A percentile compares a stretch with the other conserved stretches of the same genome.
Conservation (phyloP, 306 rosid genomes). For the Luffa acutangula region DNA sequence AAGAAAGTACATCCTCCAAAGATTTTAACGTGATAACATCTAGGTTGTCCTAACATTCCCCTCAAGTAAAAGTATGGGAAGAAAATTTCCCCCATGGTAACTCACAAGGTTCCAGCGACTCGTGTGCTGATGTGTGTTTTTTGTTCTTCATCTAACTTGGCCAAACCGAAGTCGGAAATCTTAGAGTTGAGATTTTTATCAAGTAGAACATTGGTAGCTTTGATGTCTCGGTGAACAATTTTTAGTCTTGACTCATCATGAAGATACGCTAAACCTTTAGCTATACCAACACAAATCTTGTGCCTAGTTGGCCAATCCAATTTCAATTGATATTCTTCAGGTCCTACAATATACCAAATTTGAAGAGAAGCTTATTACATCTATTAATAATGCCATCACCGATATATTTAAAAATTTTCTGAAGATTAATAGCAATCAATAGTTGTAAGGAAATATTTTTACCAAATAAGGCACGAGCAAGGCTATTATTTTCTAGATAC, state of each 20-base stretch:
- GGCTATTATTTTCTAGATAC: constrained; percentile 48
- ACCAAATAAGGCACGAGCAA: constrained; percentile 44
- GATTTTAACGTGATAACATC: background rate
- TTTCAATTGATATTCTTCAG: background rate
- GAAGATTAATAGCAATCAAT: background rate
- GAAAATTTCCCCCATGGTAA: background rate
- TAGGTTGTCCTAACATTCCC: background rate
- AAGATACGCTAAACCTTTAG: constrained; percentile 1
- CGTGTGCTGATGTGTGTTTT: constrained; percentile 1
- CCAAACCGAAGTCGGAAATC: background rate
- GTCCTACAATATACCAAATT: background rate
- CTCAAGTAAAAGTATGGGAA: background rate
- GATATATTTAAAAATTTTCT: background rate
- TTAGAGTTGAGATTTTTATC: background rate
- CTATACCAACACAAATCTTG: constrained; percentile 1
- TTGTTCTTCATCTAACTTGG: background rate
- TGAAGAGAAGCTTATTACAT: background rate
- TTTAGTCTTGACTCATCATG: constrained; percentile 1
- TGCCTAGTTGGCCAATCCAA: constrained; percentile 3
- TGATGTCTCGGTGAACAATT: constrained; percentile 33
- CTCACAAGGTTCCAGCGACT: constrained; percentile 64
- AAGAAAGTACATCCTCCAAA: background rate
- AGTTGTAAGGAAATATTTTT: background rate
- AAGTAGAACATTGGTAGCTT: constrained; percentile 24
- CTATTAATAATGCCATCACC: background rate